Conservation (phyloP, 2,329 filamentous ascomycete species). For the Ascochyta fabae region DNA sequence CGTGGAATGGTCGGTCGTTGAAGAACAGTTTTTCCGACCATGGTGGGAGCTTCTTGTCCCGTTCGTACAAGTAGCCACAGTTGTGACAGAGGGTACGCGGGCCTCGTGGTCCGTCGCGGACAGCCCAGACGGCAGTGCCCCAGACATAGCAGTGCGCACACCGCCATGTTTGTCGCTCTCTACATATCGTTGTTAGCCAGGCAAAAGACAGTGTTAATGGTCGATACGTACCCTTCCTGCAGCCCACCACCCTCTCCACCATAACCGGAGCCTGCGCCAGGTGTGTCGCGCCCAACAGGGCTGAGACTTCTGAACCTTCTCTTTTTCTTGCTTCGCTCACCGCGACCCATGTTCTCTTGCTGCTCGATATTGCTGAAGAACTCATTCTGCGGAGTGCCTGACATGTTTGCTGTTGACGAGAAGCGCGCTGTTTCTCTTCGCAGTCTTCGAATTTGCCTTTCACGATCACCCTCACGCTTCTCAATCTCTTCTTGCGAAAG, state of each 20-base stretch:
- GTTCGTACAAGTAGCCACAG: constrained; percentile 87
- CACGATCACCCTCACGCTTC: constrained; percentile 91
- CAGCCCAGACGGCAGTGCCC: constrained; percentile 92
- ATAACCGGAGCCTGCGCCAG: constrained; percentile 72
- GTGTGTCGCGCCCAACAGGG: constrained; percentile 81
- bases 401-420: constrained; percentile 82
- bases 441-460: constrained; percentile 85
- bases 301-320: constrained; percentile 87
- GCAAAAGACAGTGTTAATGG: constrained; percentile 1
- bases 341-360: constrained; percentile 83
- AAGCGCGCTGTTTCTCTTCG: constrained; percentile 92
- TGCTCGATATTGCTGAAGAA: constrained; percentile 64
- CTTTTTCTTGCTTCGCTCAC: constrained; percentile 95
- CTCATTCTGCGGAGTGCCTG: constrained; percentile 69
- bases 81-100: constrained; percentile 89
- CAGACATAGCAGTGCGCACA: constrained; percentile 87
- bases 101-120: constrained; percentile 86
- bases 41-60: constrained; percentile 80
- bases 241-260: constrained; percentile 70
- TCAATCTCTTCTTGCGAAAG: constrained; percentile 97
- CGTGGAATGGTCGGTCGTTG: constrained; percentile 47
- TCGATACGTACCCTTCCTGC: constrained; percentile 48
- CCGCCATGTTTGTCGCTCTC: constrained; percentile 82
- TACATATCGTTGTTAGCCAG: constrained; percentile 34
- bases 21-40: constrained; percentile 75